Base-by-base conservation (phyloP, 441 rosid species). In the Populus hybrid region DNA sequence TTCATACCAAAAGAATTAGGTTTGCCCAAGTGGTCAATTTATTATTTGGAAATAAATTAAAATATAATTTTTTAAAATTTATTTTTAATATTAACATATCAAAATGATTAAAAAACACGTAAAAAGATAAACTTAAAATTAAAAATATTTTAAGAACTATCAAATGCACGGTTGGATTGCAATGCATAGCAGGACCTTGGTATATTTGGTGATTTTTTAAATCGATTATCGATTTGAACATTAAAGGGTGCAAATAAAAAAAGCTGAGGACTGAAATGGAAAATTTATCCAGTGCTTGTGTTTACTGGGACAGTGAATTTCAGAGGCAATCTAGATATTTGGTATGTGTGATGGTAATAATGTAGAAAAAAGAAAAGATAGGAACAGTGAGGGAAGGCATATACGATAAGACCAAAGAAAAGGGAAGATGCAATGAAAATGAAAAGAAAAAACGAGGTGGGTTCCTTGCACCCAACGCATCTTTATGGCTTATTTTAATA, bases 401-500 rank as follows among this genome's bases (percentile, higher is more conserved):
- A 36, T 61, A 79, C 70, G 79, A 85, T 73, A 83, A 80, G 70
- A 74, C 32, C 32, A 3, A 30, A 30, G 32, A 35, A 5, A 72
- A 20, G 73, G 2, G 18, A 11, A 26, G 63, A 61, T 74, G 64
- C n/a, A 77, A 70, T 78, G 80, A 82, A 83, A 30, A 30, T 30
- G 32, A 83, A 83, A 83, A 78, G 80, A 76, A 80, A 84, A 81
- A 79, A 81, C 81, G 80, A 80, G 87, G 88, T 82, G 40, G 87
- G 93, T 90, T 90, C 88, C 97, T 84, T 90, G 92, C 85, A 84
- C 81, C 85, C 84, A 81, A 90, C 90, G 94, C 88, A 86, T 81
- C 86, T 81, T 73, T 63, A 30, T n/a, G 35, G 71, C 18, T 30
- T 73, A 66, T 30, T 11, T 57, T 61, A 46, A 11, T 46, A 12